Conservation (phyloP, 345 rosid genomes). For the Aquilaria sinensis region DNA sequence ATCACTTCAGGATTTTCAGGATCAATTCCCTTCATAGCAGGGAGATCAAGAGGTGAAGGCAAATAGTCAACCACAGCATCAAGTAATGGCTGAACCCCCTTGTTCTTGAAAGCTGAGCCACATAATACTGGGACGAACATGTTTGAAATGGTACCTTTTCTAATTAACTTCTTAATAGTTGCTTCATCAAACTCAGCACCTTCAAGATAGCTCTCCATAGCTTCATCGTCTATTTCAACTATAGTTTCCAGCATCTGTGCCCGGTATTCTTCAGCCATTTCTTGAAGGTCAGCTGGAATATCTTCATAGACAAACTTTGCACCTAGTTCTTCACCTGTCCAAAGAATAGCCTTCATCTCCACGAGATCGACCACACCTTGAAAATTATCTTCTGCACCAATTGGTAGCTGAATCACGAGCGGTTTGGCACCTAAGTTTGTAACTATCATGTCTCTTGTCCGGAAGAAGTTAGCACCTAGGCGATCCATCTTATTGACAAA, state of each 20-base stretch:
- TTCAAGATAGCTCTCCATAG: constrained; percentile 90
- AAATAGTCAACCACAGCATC: constrained; percentile 91
- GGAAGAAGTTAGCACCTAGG: constrained; percentile 90
- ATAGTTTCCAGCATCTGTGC: constrained; percentile 60
- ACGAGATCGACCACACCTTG: constrained; percentile 82
- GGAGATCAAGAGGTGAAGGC: constrained; percentile 87
- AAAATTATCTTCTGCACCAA: constrained; percentile 84
- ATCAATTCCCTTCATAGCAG: constrained; percentile 85
- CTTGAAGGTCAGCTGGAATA: constrained; percentile 76
- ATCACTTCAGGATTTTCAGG: constrained; percentile 76
- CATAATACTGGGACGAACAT: constrained; percentile 84
- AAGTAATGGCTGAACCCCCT: constrained; percentile 93
- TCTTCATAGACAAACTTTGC: constrained; percentile 76
- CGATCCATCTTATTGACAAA: constrained; percentile 98
- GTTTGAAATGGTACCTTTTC: constrained; percentile 70
- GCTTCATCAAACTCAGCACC: constrained; percentile 93
- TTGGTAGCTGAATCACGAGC: constrained; percentile 74
- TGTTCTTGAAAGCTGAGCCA: constrained; percentile 93
- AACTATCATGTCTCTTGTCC: constrained; percentile 91
- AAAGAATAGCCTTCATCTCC: constrained; percentile 78
- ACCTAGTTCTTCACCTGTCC: constrained; percentile 98
- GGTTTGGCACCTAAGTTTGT: constrained; percentile 97
- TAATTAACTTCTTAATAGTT: constrained; percentile 60
- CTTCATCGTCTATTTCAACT: constrained; percentile 81
- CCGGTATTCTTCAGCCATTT: constrained; percentile 70